These are phyloP conservation scores for Colletotrichum sidae DNA, from an alignment of 2,329 filamentous ascomycete genomes.

Conservation along the genomic window DNA sequence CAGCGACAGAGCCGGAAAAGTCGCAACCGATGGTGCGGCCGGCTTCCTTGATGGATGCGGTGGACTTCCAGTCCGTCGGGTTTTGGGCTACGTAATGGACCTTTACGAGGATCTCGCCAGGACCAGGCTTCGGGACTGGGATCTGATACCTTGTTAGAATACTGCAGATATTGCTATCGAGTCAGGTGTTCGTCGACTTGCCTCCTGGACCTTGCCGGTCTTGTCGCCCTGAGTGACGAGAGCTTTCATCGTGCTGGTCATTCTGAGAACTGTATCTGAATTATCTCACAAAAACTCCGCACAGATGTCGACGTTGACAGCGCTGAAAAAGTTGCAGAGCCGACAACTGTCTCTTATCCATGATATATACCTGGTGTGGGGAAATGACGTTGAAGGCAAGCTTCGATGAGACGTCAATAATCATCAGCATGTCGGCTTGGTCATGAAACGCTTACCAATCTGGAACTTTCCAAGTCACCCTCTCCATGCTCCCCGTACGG, in stretches of 20 bases:
- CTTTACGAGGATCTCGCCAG: conserved; percentile 49
- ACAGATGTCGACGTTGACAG: background rate
- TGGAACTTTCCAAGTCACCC: background rate
- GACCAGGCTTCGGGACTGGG: conserved; percentile 43
- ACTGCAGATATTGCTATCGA: no score
- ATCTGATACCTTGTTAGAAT: conserved; percentile 21
- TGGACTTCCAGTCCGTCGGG: conserved; percentile 49
- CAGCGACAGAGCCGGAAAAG: conserved; percentile 47
- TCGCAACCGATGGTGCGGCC: conserved; percentile 48
- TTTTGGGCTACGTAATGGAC: conserved; percentile 48
- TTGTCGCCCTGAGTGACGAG: conserved; percentile 49
- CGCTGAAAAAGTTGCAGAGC: background rate
- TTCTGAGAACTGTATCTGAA: background rate
- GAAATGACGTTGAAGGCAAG: conserved; percentile 3
- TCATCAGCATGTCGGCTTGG: background rate
- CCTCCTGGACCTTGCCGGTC: conserved; percentile 45
- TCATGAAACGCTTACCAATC: conserved; percentile 24
- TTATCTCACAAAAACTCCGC: background rate
- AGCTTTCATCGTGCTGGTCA: conserved; percentile 35
- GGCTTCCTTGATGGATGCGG: conserved; percentile 16
- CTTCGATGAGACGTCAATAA: background rate
- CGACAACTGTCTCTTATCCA: background rate
- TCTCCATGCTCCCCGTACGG: no score
- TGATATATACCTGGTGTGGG: background rate
- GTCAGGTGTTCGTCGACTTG: background rate